Evolutionary conservation across 2,329 filamentous ascomycete species (phyloP).

Genomic region (Graphilbum fragrans): DNA sequence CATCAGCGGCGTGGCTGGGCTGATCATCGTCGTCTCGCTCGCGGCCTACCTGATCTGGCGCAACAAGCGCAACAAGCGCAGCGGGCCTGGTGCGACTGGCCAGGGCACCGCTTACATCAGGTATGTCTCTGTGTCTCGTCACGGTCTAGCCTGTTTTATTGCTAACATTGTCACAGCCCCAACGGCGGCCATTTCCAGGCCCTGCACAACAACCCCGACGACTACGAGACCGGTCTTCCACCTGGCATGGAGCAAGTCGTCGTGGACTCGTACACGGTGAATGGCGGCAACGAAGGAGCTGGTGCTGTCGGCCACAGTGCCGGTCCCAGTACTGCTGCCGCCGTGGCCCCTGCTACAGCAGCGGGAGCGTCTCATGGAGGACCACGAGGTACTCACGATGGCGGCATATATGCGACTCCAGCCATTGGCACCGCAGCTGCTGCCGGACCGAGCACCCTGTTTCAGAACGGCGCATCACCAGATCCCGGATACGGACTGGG

Average conservation of each 20-base stretch:
- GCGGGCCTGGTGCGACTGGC: conserved; percentile 25
- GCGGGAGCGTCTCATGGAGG: too few species aligned
- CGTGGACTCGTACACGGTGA: too few species aligned
- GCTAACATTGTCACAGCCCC: conserved; percentile 9
- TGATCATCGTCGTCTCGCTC: conserved; percentile 29
- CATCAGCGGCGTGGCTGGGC: conserved; percentile 35
- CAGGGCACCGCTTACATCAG: conserved; percentile 26
- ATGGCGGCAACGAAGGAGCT: too few species aligned
- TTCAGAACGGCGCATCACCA: too few species aligned
- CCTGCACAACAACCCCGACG: conserved; percentile 21
- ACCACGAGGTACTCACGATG: too few species aligned
- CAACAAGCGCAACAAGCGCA: conserved; percentile 25
- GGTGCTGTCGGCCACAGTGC: conserved; percentile 1
- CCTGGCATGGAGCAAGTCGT: conserved; percentile 6
- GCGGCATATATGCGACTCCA: too few species aligned
- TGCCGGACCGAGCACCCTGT: too few species aligned
- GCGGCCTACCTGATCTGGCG: conserved; percentile 28
- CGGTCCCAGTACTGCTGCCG: background rate
- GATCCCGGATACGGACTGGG: too few species aligned
- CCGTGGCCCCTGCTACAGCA: background rate
- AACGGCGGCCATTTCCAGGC: conserved; percentile 23
- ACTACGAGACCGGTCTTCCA: conserved; percentile 15
- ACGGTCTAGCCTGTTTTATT: background rate
- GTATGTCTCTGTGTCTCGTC: conserved; percentile 15
- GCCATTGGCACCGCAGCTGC: too few species aligned